These are phyloP conservation scores for Globisporangium megalacanthum DNA, from an alignment of 352 stramenopile species.

Conservation along the genomic window DNA sequence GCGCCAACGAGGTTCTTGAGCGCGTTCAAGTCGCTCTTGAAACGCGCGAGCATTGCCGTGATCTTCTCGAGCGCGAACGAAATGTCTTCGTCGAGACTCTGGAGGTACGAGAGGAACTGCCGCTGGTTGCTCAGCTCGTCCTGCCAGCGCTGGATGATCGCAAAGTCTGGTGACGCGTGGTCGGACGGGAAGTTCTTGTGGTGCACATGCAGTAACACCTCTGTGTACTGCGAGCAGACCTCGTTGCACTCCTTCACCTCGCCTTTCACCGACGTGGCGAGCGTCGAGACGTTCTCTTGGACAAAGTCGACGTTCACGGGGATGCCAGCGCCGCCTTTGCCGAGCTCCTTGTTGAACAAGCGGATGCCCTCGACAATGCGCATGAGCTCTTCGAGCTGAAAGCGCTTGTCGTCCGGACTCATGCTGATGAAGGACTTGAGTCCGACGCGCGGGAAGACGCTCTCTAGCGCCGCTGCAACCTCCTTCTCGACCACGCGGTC, in stretches of 20 bases:
- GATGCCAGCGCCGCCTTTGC: conserved; percentile 85
- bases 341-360: conserved; percentile 89
- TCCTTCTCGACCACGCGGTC: conserved; percentile 80
- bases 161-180: conserved; percentile 13
- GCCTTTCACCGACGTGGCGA: conserved; percentile 43
- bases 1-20: conserved; percentile 82
- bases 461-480: conserved; percentile 89
- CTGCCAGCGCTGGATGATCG: conserved; percentile 80
- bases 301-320: conserved; percentile 51
- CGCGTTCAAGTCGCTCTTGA: conserved; percentile 60
- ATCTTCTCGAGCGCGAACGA: conserved; percentile 81
- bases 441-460: conserved; percentile 92
- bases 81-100: conserved; percentile 91
- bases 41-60: conserved; percentile 52
- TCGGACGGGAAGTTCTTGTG: conserved; percentile 29
- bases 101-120: conserved; percentile 89
- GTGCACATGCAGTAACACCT: conserved; percentile 72
- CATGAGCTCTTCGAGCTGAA: conserved; percentile 88
- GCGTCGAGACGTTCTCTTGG: conserved; percentile 38
- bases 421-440: conserved; percentile 93
- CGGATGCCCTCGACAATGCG: conserved; percentile 92
- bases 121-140: conserved; percentile 90
- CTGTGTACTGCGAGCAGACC: conserved; percentile 74
- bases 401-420: conserved; percentile 83
- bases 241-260: conserved; percentile 67